A percentile compares a stretch with the other conserved stretches of the same genome.
phyloP scores from a whole-genome alignment of 768 basidiomycete genomes.

The Suillus lakei region DNA sequence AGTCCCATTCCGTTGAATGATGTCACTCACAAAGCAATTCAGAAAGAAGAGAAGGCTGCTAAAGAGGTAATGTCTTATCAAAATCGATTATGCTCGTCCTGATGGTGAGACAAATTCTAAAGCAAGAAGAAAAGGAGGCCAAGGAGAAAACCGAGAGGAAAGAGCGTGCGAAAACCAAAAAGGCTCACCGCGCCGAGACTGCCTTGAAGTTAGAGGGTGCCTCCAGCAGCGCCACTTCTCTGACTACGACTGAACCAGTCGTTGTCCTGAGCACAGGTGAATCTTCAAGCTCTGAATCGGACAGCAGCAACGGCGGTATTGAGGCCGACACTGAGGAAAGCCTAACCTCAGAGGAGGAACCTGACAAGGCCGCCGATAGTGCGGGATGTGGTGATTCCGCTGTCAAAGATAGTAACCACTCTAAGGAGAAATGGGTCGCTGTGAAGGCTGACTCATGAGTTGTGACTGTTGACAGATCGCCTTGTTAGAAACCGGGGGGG shows the following conservation, averaged over 20 bases:
- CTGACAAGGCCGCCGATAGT: constrained; percentile 44
- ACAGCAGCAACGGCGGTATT: constrained; percentile 58
- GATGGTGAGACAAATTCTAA: constrained; percentile 12
- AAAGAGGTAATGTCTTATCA: constrained; percentile 52
- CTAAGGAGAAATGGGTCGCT: constrained; percentile 78
- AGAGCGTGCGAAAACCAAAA: constrained; percentile 61
- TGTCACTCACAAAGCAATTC: constrained; percentile 12
- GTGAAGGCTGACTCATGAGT: constrained; percentile 56
- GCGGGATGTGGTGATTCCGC: constrained; percentile 14
- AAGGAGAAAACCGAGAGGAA: constrained; percentile 62
- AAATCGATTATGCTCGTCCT: neutral
- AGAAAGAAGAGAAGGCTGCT: constrained; percentile 57
- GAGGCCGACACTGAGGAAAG: constrained; percentile 82
- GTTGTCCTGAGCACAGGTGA: constrained; percentile 33
- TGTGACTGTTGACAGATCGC: neutral
- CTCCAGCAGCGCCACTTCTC: constrained; percentile 15
- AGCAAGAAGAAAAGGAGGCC: constrained; percentile 51
- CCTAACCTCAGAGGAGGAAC: constrained; percentile 72
- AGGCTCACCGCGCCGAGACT: constrained; percentile 41
- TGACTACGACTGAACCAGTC: constrained; percentile 21
- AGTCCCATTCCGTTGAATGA: constrained; percentile 8
- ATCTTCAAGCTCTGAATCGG: constrained; percentile 61
- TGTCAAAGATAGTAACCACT: constrained; percentile 29
- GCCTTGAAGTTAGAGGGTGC: constrained; percentile 32
- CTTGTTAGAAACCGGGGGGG: constrained; percentile 1